Percentiles rank a stretch among this genome's conserved stretches.
Evolutionary conservation across 148 eudicot species (phyloP).

Genomic region (Nepenthes mirabilis): DNA sequence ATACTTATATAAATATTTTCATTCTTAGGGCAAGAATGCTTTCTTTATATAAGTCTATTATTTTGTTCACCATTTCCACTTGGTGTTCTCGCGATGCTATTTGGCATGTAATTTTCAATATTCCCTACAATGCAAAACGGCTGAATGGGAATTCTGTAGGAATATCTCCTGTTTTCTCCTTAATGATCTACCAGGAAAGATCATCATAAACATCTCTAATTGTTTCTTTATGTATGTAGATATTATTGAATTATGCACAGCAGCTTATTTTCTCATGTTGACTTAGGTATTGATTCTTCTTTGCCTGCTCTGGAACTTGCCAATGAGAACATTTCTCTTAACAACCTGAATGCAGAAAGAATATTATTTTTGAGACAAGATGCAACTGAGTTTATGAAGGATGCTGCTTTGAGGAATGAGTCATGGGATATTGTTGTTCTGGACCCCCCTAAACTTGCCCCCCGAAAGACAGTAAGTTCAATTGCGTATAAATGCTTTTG

Average conservation of each 20-base stretch:
- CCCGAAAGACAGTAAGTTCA: constrained; percentile 56
- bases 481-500: background rate
- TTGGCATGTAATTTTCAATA: too few species aligned
- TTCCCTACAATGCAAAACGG: too few species aligned
- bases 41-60: too few species aligned
- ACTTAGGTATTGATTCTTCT: constrained; percentile 73
- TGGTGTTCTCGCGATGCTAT: too few species aligned
- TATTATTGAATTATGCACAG: background rate
- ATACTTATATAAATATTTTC: too few species aligned
- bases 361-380: constrained; percentile 65
- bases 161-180: too few species aligned
- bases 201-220: background rate
- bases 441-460: constrained; percentile 94
- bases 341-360: constrained; percentile 43
- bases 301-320: constrained; percentile 82
- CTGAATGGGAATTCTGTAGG: too few species aligned
- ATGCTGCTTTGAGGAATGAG: constrained; percentile 61
- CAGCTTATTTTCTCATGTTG: background rate
- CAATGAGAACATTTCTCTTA: constrained; percentile 49
- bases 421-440: constrained; percentile 74
- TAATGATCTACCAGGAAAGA: too few species aligned
- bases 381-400: constrained; percentile 76
- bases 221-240: background rate
- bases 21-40: too few species aligned
- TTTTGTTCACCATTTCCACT: too few species aligned